Evolutionary conservation across 2,329 filamentous ascomycete species (phyloP).

Genomic region (Fulvia fulva): DNA sequence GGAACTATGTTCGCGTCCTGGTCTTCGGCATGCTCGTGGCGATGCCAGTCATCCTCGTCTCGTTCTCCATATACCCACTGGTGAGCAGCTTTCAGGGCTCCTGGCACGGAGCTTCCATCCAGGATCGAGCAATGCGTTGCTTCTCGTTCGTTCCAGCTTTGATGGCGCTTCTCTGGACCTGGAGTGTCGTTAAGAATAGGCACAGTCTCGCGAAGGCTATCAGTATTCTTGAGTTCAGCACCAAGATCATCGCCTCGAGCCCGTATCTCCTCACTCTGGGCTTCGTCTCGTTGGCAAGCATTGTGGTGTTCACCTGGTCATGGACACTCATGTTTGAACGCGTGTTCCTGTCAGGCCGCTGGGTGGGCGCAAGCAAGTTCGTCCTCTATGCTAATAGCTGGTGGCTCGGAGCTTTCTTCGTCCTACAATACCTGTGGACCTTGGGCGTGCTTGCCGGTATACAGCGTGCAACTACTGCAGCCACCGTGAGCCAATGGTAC

Average conservation of each 20-base stretch:
- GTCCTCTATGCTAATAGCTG: slow-evolving; percentile 84
- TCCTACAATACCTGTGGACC: slow-evolving; percentile 94
- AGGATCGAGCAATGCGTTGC: slow-evolving; percentile 88
- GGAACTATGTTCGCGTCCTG: slow-evolving; percentile 81
- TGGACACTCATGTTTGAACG: slow-evolving; percentile 97
- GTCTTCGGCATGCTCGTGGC: slow-evolving; percentile 76
- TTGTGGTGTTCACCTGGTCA: slow-evolving; percentile 88
- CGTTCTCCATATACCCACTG: slow-evolving; percentile 87
- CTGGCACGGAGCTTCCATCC: slow-evolving; percentile 70
- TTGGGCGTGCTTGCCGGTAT: slow-evolving; percentile 81
- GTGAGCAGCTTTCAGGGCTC: slow-evolving; percentile 80
- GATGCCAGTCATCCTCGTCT: slow-evolving; percentile 80
- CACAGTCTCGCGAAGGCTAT: slow-evolving; percentile 78
- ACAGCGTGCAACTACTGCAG: slow-evolving; percentile 86
- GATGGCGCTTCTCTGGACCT: slow-evolving; percentile 74
- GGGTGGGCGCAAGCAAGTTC: slow-evolving; percentile 60
- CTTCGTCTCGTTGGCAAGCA: slow-evolving; percentile 67
- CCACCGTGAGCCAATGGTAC: slow-evolving; percentile 98
- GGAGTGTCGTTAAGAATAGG: slow-evolving; percentile 75
- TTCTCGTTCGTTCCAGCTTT: slow-evolving; percentile 71
- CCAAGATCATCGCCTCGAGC: slow-evolving; percentile 79
- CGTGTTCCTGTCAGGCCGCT: slow-evolving; percentile 88
- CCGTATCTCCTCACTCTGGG: slow-evolving; percentile 80
- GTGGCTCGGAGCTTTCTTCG: slow-evolving; percentile 91
- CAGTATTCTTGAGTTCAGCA: slow-evolving; percentile 86